Conservation (phyloP, 139 green algal genomes). For the Zygnema cylindricum region DNA sequence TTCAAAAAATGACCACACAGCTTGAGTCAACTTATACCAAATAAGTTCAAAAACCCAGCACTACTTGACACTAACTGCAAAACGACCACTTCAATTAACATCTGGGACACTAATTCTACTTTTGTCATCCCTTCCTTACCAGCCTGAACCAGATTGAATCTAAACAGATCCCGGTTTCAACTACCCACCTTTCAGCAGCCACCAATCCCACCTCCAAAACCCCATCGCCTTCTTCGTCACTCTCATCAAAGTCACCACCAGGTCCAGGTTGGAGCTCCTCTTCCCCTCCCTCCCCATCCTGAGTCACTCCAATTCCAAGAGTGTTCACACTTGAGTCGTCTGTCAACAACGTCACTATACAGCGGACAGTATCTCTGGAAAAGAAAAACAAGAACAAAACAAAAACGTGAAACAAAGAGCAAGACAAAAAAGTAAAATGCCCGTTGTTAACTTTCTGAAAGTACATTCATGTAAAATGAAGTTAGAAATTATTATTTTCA, state of each 20-base stretch:
- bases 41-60: no score
- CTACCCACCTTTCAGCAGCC: constrained; percentile 8
- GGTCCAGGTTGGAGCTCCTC: constrained; percentile 72
- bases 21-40: no score
- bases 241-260: constrained; percentile 8
- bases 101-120: constrained; percentile 12
- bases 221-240: constrained; percentile 9
- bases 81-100: neutral
- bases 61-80: constrained; percentile 6
- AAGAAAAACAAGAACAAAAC: neutral
- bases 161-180: neutral
- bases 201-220: neutral
- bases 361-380: constrained; percentile 77
- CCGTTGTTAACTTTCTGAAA: no score
- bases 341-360: constrained; percentile 92
- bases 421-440: constrained; percentile 44
- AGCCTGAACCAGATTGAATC: neutral
- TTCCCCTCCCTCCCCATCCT: constrained; percentile 65
- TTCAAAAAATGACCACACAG: no score
- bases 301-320: constrained; percentile 30
- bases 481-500: no score
- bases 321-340: constrained; percentile 69
- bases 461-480: no score
- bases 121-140: neutral
- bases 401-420: no score